Evolutionary conservation across 1,284 basidiomycete species (phyloP).

Genomic region (Cryptococcus maquisensis): DNA sequence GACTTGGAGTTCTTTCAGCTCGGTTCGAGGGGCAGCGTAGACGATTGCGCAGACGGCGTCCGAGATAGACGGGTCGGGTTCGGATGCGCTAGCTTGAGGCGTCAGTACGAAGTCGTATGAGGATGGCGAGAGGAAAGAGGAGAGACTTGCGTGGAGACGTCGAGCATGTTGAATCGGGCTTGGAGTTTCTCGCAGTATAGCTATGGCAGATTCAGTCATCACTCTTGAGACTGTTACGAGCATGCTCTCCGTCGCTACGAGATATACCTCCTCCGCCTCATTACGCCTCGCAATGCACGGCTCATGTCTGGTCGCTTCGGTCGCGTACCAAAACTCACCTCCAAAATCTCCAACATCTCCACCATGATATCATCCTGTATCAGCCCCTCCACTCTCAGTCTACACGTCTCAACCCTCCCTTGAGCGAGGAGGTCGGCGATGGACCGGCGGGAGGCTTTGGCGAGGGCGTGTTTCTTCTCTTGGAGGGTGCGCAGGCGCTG

Average conservation of each 20-base stretch:
- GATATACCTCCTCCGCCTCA: not conserved
- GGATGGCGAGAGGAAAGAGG: not conserved
- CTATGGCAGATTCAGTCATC: constrained; percentile 23
- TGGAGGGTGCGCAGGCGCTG: constrained; percentile 85
- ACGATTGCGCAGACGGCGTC: constrained; percentile 76
- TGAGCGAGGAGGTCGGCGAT: constrained; percentile 49
- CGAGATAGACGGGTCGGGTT: constrained; percentile 74
- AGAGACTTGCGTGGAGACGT: constrained; percentile 48
- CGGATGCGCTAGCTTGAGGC: constrained; percentile 59
- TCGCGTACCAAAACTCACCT: constrained; percentile 48
- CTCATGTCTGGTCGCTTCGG: too few species aligned
- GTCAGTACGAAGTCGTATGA: not conserved
- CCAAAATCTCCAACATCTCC: constrained; percentile 84
- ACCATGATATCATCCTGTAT: constrained; percentile 50
- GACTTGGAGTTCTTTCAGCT: constrained; percentile 87
- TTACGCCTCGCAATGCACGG: too few species aligned
- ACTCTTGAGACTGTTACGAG: not conserved
- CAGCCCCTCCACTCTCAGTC: constrained; percentile 44
- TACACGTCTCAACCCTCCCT: constrained; percentile 44
- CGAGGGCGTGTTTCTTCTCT: constrained; percentile 89
- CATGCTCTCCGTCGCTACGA: not conserved
- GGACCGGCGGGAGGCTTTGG: constrained; percentile 58
- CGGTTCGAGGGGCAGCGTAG: constrained; percentile 83
- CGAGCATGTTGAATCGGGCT: constrained; percentile 85
- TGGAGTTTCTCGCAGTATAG: constrained; percentile 89